A percentile compares a stretch with the other conserved stretches of the same genome.
Evolutionary conservation across 805 yeast species (phyloP).

Genomic region (Ogataea trehalophila): DNA sequence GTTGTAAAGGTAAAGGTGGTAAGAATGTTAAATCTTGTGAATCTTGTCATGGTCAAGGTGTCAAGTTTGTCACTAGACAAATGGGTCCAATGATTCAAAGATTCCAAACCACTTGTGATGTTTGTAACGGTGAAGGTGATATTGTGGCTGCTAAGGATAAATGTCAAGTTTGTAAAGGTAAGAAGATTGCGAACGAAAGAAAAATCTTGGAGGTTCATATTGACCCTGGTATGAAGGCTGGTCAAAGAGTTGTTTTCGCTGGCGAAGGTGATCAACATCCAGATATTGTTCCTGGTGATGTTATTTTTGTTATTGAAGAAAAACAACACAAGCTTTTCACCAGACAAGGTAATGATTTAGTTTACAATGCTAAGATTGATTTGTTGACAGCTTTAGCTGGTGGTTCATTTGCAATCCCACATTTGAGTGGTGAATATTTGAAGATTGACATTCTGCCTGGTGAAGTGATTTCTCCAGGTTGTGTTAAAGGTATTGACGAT

Average conservation of each 20-base stretch:
- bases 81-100: conserved; percentile 99
- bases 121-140: conserved; percentile 90
- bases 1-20: conserved; percentile 96
- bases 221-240: conserved; percentile 95
- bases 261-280: conserved; percentile 99
- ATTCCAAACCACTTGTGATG: conserved; percentile 91
- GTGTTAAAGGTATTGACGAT: conserved; percentile 73
- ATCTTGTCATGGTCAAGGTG: conserved; percentile 87
- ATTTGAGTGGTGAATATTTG: conserved; percentile 86
- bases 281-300: conserved; percentile 93
- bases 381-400: conserved; percentile 94
- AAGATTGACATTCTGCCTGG: conserved; percentile 84
- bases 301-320: conserved; percentile 85
- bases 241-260: conserved; percentile 82
- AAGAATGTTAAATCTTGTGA: conserved; percentile 84
- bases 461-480: conserved; percentile 85
- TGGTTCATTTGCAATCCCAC: conserved; percentile 84
- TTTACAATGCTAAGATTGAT: conserved; percentile 82
- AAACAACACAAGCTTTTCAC: conserved; percentile 78
- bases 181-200: conserved; percentile 81
- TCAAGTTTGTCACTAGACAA: conserved; percentile 88
- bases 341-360: conserved; percentile 86
- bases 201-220: conserved; percentile 91
- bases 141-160: conserved; percentile 81
- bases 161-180: conserved; percentile 84